A percentile compares a stretch with the other conserved stretches of the same genome.
phyloP scores from a whole-genome alignment of 352 stramenopile species.

The Globisporangium cederbergense region DNA sequence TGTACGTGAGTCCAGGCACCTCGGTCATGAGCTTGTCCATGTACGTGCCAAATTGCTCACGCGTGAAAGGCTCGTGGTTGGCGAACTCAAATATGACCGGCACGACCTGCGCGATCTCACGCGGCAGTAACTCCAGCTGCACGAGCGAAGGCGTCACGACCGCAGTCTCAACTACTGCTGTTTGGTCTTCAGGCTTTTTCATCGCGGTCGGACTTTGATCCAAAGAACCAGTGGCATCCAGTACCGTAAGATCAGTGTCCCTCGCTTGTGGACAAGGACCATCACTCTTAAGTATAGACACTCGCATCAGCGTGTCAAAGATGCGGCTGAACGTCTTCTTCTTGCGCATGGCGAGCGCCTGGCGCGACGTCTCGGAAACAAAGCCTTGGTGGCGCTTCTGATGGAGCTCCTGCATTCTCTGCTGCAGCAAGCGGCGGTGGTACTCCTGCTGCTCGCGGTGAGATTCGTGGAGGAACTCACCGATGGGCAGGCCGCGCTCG shows the following conservation, averaged over 20 bases:
- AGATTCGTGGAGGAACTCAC: slow-evolving; percentile 67
- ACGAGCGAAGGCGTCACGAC: slow-evolving; percentile 34
- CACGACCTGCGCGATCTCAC: slow-evolving; percentile 51
- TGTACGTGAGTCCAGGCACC: slow-evolving; percentile 63
- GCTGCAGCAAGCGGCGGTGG: slow-evolving; percentile 40
- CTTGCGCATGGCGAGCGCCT: slow-evolving; percentile 55
- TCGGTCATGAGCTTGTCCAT: slow-evolving; percentile 70
- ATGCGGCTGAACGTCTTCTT: slow-evolving; percentile 53
- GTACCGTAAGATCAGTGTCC: not conserved
- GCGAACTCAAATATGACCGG: slow-evolving; percentile 68
- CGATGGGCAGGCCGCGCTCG: slow-evolving; percentile 64
- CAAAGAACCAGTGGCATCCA: not conserved
- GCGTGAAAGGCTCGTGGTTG: slow-evolving; percentile 40
- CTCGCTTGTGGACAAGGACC: not conserved
- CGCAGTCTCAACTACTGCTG: not conserved
- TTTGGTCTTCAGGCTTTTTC: not conserved
- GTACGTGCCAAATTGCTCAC: slow-evolving; percentile 33
- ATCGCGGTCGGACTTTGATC: not conserved
- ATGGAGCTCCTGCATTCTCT: slow-evolving; percentile 39
- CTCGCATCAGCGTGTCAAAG: slow-evolving; percentile 35
- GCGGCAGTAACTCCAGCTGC: slow-evolving; percentile 39
- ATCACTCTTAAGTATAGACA: slow-evolving; percentile 4
- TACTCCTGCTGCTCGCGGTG: slow-evolving; percentile 65
- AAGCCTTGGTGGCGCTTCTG: slow-evolving; percentile 49
- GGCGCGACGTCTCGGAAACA: slow-evolving; percentile 51